Evolutionary conservation across 23 red algal genomes (phyloP).

Genomic region (Chondrus crispus): DNA sequence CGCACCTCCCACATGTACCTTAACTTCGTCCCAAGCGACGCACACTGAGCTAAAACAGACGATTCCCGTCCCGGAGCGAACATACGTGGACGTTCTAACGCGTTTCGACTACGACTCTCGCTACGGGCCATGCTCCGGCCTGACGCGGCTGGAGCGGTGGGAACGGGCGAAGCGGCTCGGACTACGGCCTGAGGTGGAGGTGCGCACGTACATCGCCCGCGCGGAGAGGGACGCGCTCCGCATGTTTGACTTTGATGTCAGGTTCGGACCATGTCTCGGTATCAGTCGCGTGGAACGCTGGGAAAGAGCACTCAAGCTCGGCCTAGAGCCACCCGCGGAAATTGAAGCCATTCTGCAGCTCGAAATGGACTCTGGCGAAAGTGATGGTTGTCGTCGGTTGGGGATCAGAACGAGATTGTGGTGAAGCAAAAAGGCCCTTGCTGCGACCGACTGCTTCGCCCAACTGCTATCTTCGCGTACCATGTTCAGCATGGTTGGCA

Average conservation of each 20-base stretch:
- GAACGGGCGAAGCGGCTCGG: constrained; percentile 35
- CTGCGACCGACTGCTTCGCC: too few relatives aligned
- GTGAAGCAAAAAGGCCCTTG: too few relatives aligned
- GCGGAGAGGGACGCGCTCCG: constrained; percentile 24
- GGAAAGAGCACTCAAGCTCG: constrained; percentile 1
- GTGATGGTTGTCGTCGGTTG: too few relatives aligned
- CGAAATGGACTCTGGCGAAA: not conserved
- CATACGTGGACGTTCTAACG: too few relatives aligned
- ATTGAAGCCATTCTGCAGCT: not conserved
- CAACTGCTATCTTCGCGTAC: too few relatives aligned
- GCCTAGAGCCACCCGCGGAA: not conserved
- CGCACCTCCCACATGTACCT: too few relatives aligned
- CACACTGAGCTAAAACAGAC: too few relatives aligned
- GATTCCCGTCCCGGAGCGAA: too few relatives aligned
- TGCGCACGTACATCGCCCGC: too few relatives aligned
- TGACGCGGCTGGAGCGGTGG: constrained; percentile 50
- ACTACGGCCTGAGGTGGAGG: not conserved
- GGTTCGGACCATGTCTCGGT: constrained; percentile 27
- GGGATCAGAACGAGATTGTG: too few relatives aligned
- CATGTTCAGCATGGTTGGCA: too few relatives aligned
- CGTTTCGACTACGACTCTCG: constrained; percentile 20
- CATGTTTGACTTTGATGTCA: constrained; percentile 13
- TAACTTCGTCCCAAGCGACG: too few relatives aligned
- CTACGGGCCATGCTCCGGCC: constrained; percentile 50
- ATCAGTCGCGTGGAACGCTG: constrained; percentile 35